phyloP scores from a whole-genome alignment of 2,329 filamentous ascomycete species.

The Calycina herbarum region DNA sequence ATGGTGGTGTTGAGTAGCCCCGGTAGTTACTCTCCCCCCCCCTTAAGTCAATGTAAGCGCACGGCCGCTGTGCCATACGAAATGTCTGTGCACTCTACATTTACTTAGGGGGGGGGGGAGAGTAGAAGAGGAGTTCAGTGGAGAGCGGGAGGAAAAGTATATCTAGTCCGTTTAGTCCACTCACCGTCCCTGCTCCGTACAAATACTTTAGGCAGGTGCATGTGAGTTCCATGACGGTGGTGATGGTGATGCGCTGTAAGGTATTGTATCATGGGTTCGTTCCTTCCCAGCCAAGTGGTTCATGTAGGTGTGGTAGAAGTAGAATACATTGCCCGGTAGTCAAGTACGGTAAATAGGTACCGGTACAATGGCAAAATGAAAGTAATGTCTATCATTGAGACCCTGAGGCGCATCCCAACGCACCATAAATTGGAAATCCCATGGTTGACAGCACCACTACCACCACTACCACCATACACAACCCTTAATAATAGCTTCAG shows the following conservation, averaged over 20 bases:
- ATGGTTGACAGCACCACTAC: not conserved
- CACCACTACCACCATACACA: too few species aligned
- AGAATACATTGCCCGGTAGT: not conserved
- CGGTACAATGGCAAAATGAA: not conserved
- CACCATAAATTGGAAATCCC: not conserved
- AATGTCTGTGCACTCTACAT: too few species aligned
- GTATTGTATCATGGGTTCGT: not conserved
- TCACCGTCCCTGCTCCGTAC: too few species aligned
- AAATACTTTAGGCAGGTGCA: not conserved
- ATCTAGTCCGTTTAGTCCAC: too few species aligned
- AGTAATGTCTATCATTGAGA: not conserved
- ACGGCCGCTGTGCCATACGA: too few species aligned
- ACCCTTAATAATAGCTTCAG: not conserved
- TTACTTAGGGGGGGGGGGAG: not conserved
- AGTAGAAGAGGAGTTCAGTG: not conserved
- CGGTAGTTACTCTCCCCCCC: too few species aligned
- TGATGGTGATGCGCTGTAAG: not conserved
- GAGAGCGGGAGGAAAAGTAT: not conserved
- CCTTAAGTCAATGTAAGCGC: too few species aligned
- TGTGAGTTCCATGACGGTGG: not conserved
- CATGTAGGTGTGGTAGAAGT: not conserved
- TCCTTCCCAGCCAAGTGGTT: slow-evolving; percentile 1
- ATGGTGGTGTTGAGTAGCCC: not conserved
- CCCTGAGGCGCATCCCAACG: too few species aligned
- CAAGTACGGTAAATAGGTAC: not conserved